Conservation (phyloP, 2,329 filamentous ascomycete genomes). For the Botryotinia calthae region DNA sequence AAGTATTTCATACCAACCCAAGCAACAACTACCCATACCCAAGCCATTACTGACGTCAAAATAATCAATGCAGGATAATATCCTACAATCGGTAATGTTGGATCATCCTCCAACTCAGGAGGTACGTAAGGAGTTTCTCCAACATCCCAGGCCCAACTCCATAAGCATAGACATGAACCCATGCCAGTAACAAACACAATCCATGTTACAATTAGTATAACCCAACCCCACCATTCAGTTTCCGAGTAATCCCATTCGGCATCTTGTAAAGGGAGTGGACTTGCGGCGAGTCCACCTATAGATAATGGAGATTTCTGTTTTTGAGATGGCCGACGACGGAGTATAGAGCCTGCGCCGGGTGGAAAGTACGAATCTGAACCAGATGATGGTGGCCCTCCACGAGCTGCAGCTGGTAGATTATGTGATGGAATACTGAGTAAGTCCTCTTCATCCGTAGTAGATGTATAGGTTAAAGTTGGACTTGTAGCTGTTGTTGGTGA, state of each 20-base stretch:
- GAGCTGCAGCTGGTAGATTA: constrained; percentile 45
- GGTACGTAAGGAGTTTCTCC: constrained; percentile 94
- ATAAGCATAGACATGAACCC: constrained; percentile 90
- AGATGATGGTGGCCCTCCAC: constrained; percentile 47
- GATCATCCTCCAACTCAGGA: constrained; percentile 91
- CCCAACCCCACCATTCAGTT: constrained; percentile 98
- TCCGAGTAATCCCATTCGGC: constrained; percentile 84
- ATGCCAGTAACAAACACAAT: constrained; percentile 94
- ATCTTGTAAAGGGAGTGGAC: constrained; percentile 47
- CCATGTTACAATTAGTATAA: constrained; percentile 88
- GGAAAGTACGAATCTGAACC: constrained; percentile 64
- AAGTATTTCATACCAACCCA: constrained; percentile 99
- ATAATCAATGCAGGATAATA: constrained; percentile 97
- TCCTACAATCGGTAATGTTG: constrained; percentile 89
- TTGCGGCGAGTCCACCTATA: constrained; percentile 51
- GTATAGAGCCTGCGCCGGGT: constrained; percentile 40
- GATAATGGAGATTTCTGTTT: constrained; percentile 58
- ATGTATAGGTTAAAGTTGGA: constrained; percentile 60
- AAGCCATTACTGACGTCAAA: constrained; percentile 91
- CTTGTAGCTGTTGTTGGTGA: constrained; percentile 45
- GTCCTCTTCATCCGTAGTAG: constrained; percentile 84
- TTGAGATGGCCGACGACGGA: constrained; percentile 36
- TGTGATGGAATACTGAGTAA: constrained; percentile 59
- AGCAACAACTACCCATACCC: constrained; percentile 96
- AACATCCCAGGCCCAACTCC: constrained; percentile 99